Conservation (phyloP, 1,284 basidiomycete genomes). For the Austropuccinia psidii region DNA sequence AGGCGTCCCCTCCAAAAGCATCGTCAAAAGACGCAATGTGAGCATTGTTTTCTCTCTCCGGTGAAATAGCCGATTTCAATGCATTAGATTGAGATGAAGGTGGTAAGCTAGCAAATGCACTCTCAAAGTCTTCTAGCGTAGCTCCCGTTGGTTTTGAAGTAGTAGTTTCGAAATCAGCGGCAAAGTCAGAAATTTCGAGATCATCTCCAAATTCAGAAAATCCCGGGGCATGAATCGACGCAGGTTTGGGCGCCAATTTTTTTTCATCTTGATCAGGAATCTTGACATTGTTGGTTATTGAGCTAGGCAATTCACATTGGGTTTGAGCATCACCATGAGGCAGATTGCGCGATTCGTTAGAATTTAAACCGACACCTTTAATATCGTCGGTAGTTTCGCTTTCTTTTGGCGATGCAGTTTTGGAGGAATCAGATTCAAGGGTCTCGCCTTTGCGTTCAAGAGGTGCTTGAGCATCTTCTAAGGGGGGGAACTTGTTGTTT, state of each 20-base stretch:
- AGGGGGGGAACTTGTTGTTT: slow-evolving; percentile 4
- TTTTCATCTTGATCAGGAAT: background rate
- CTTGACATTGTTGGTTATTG: too few species aligned
- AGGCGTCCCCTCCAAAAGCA: slow-evolving; percentile 3
- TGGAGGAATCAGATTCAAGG: background rate
- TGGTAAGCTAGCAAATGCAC: slow-evolving; percentile 29
- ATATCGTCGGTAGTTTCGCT: background rate
- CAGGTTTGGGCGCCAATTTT: background rate
- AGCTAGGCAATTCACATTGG: too few species aligned
- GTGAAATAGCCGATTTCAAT: background rate
- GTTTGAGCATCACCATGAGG: background rate
- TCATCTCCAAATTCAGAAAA: slow-evolving; percentile 19
- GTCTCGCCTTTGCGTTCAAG: background rate
- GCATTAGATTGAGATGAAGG: background rate
- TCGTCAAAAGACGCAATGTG: background rate
- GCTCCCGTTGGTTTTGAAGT: background rate
- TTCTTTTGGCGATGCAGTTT: background rate
- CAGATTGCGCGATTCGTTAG: background rate
- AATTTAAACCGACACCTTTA: background rate
- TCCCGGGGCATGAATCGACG: background rate
- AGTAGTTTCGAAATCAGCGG: slow-evolving; percentile 9
- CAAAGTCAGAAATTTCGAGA: slow-evolving; percentile 27
- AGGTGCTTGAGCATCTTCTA: slow-evolving; percentile 19
- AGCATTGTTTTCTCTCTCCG: background rate
- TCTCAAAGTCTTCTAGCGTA: slow-evolving; percentile 33